Conservation (phyloP, 2,329 filamentous ascomycete genomes). For the Fusarium goolgardi region DNA sequence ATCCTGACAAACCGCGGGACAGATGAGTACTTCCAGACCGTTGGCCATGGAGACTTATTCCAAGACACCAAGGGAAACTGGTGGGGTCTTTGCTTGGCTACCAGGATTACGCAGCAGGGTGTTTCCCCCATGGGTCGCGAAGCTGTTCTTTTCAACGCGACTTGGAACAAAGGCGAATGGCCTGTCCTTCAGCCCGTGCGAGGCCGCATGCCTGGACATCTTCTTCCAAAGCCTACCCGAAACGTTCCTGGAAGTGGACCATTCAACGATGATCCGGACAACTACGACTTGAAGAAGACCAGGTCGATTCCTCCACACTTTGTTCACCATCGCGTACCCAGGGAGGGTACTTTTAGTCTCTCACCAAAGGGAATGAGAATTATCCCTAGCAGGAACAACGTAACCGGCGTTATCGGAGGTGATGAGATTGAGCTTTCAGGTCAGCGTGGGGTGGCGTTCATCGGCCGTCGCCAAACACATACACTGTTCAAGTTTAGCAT, state of each 20-base stretch:
- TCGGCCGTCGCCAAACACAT: slow-evolving; percentile 26
- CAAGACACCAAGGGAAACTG: slow-evolving; percentile 55
- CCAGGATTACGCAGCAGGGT: slow-evolving; percentile 28
- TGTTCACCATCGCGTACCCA: slow-evolving; percentile 24
- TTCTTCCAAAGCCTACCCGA: slow-evolving; percentile 10
- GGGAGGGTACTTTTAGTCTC: neutral
- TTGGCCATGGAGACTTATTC: slow-evolving; percentile 51
- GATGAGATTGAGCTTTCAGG: slow-evolving; percentile 22
- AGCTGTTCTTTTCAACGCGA: slow-evolving; percentile 58
- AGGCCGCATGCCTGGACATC: slow-evolving; percentile 49
- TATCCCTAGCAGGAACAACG: slow-evolving; percentile 19
- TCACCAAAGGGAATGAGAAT: slow-evolving; percentile 12
- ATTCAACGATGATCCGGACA: slow-evolving; percentile 23
- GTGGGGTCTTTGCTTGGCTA: slow-evolving; percentile 59
- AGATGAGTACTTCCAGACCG: slow-evolving; percentile 48
- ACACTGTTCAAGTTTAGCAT: slow-evolving; percentile 27
- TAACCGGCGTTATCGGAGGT: neutral
- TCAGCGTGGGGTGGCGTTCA: slow-evolving; percentile 23
- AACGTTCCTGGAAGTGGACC: slow-evolving; percentile 15
- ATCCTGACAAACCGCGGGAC: slow-evolving; percentile 52
- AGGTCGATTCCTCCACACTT: slow-evolving; percentile 16
- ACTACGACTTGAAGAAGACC: slow-evolving; percentile 2
- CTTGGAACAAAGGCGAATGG: slow-evolving; percentile 63
- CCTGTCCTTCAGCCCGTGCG: slow-evolving; percentile 53
- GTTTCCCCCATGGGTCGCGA: slow-evolving; percentile 61